Conservation (phyloP, 768 basidiomycete species). For the Mycena vitilis region DNA sequence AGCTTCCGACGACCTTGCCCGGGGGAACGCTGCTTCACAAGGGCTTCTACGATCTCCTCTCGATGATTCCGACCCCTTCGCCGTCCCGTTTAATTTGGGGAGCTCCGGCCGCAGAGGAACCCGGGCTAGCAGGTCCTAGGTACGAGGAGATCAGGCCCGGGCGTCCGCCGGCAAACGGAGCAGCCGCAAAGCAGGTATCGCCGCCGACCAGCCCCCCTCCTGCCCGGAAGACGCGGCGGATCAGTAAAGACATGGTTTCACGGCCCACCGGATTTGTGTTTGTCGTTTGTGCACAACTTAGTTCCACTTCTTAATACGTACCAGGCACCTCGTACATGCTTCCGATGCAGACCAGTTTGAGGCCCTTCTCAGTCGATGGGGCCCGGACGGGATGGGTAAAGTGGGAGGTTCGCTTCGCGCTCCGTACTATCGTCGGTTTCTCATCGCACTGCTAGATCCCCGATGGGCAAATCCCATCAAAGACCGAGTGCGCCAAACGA, state of each 20-base stretch:
- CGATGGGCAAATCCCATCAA: slow-evolving; percentile 92
- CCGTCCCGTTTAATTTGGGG: slow-evolving; percentile 76
- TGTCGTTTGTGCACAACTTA: slow-evolving; percentile 49
- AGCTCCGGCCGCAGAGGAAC: slow-evolving; percentile 51
- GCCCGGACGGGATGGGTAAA: slow-evolving; percentile 89
- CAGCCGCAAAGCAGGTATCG: slow-evolving; percentile 45
- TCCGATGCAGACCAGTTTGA: slow-evolving; percentile 91
- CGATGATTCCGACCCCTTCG: slow-evolving; percentile 79
- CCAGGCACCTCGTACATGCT: slow-evolving; percentile 90
- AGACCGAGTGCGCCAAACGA: slow-evolving; percentile 72
- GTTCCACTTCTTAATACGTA: slow-evolving; percentile 40
- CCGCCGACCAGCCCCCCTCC: slow-evolving; percentile 47
- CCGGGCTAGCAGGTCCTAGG: slow-evolving; percentile 70
- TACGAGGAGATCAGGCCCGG: slow-evolving; percentile 68
- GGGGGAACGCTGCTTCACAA: slow-evolving; percentile 84
- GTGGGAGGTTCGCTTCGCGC: slow-evolving; percentile 73
- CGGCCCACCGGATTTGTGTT: slow-evolving; percentile 87
- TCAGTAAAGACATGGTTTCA: slow-evolving; percentile 92
- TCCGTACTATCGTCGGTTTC: slow-evolving; percentile 38
- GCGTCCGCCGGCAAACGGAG: slow-evolving; percentile 41
- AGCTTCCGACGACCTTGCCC: slow-evolving; percentile 63
- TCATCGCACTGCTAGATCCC: slow-evolving; percentile 69
- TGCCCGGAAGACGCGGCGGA: slow-evolving; percentile 67
- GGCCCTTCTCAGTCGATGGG: slow-evolving; percentile 88
- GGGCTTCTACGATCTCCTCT: slow-evolving; percentile 89